Base-by-base conservation (phyloP, 768 basidiomycete species). In the Calocera cornea region DNA sequence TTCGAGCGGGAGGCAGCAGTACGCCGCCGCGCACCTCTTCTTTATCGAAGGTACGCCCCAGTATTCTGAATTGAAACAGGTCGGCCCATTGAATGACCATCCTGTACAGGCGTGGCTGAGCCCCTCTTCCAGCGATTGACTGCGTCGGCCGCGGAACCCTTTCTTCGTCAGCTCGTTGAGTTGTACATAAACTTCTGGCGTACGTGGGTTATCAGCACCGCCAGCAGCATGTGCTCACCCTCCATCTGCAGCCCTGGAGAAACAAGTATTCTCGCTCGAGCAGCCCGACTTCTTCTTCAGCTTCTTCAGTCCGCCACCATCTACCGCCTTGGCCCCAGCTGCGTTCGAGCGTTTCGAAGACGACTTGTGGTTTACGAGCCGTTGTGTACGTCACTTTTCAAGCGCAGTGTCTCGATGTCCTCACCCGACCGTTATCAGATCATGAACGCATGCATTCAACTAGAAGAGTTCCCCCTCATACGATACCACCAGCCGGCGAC, bases 111-210 rank as follows among this genome's bases (percentile, higher is more conserved):
- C 12, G 80, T 97, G 68, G 78, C 86, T 27, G 95, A 98, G 70
- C 76, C 79, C 22, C 80, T 97, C 34, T 88, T 95, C 70, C 80
- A 90, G 70, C 84, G 83, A 40, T 75, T 99, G 41, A 87, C 87
- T 0, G 78, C 86, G 3, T 90, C 89, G 0, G 77, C 89, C 1
- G 92, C 91, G 7, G 86, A 89, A 68, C 87, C 89, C 1, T 82
- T 86, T 71, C 80, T 98, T n/a, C 83, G 83, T 69, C 83, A 81
- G 2, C 76, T 95, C 65, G 87, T 87, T 71, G 97, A 99, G 73
- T 80, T 98, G 38, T 97, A 88, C 76, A 76, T 97, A 71, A 95
- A 98, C 76, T 91, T 95, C 77, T 89, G 91, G 87, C 86, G 95
- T 95, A 69, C 67, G 91, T 77, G 5, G 1, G 0, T 38, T 27